phyloP scores from a whole-genome alignment of 1,284 basidiomycete genomes.

The Cryptococcus floricola region DNA sequence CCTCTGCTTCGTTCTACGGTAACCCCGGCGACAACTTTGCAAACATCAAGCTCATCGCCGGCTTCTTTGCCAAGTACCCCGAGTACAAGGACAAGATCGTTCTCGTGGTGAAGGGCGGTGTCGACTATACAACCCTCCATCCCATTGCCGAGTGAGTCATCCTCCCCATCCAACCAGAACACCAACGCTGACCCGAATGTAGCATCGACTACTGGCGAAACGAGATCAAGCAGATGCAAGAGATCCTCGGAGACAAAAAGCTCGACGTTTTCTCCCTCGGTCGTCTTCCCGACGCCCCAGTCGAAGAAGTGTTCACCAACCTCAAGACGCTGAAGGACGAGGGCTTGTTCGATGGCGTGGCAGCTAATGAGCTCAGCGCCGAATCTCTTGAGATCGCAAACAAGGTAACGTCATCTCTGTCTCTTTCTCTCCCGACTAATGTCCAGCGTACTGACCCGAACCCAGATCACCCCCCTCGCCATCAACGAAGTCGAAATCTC shows the following conservation, averaged over 20 bases:
- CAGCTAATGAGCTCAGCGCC: conserved; percentile 26
- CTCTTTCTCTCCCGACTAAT: neutral
- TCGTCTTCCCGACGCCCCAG: conserved; percentile 7
- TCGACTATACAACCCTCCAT: conserved; percentile 5
- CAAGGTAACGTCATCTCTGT: conserved; percentile 16
- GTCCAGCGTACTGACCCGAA: neutral
- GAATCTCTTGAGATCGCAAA: conserved; percentile 15
- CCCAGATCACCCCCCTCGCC: too few species aligned
- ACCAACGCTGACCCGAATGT: neutral
- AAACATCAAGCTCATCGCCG: conserved; percentile 41
- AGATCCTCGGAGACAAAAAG: conserved; percentile 51
- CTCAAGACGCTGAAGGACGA: conserved; percentile 27
- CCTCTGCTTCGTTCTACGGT: conserved; percentile 47
- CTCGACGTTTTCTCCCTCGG: conserved; percentile 51
- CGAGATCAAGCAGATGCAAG: conserved; percentile 49
- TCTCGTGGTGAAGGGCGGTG: conserved; percentile 55
- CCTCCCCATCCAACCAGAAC: neutral
- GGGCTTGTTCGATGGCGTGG: conserved; percentile 27
- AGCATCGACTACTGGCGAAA: conserved; percentile 47
- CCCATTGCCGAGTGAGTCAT: neutral
- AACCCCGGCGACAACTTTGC: conserved; percentile 23
- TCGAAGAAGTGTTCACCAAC: conserved; percentile 18
- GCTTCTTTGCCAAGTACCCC: conserved; percentile 52
- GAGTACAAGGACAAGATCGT: conserved; percentile 56
- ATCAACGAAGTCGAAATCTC: too few species aligned